Evolutionary conservation across 805 yeast species (phyloP).

Genomic region (Pichia nakasei): DNA sequence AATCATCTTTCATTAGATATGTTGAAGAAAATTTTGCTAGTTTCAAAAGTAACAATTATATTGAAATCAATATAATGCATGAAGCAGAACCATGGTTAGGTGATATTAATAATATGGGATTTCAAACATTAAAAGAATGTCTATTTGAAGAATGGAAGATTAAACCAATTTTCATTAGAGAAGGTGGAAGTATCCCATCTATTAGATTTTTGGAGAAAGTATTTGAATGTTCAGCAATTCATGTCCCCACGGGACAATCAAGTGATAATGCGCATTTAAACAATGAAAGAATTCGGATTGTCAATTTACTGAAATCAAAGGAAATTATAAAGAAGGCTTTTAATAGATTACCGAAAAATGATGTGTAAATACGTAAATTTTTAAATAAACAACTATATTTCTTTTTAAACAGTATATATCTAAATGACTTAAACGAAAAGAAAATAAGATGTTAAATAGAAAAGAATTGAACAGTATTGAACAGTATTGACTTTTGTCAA

Average conservation of each 20-base stretch:
- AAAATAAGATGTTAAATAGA: no score
- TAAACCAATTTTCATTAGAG: conserved; percentile 81
- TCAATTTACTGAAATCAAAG: conserved; percentile 69
- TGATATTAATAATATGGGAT: conserved; percentile 68
- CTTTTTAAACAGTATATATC: no score
- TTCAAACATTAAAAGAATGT: conserved; percentile 54
- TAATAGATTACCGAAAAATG: conserved; percentile 28
- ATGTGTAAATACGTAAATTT: not conserved
- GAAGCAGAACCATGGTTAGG: conserved; percentile 98
- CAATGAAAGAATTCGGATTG: conserved; percentile 74
- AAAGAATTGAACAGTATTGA: no score
- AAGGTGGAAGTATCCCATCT: conserved; percentile 95
- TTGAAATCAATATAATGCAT: conserved; percentile 56
- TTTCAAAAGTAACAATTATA: conserved; percentile 51
- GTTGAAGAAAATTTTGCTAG: conserved; percentile 39
- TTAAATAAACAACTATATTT: not conserved
- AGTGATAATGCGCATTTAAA: conserved; percentile 90
- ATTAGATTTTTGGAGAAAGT: conserved; percentile 75
- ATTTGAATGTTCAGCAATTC: conserved; percentile 85
- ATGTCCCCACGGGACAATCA: conserved; percentile 93
- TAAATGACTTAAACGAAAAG: no score
- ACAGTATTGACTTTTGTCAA: no score
- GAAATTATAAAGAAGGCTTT: conserved; percentile 50
- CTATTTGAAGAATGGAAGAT: conserved; percentile 64
- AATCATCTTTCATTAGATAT: conserved; percentile 38